These are phyloP conservation scores for Phaeodactylum tricornutum DNA, from an alignment of 108 stramenopile genomes.

Conservation along the genomic window DNA sequence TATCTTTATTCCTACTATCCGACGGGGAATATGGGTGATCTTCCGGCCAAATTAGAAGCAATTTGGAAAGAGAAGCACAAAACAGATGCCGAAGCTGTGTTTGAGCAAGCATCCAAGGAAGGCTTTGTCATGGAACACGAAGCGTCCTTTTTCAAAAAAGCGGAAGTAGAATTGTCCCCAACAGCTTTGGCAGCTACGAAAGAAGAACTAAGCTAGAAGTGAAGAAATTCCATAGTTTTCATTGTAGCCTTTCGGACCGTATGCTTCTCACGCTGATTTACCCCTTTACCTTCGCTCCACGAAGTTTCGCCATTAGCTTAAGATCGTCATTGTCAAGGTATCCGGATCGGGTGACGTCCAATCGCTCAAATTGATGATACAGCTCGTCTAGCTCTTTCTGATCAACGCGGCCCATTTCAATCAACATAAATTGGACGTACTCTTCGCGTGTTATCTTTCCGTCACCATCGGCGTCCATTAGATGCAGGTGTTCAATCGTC, in stretches of 20 bases:
- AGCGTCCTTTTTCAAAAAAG: conserved; percentile 80
- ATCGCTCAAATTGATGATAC: conserved; percentile 29
- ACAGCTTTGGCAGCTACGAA: not conserved
- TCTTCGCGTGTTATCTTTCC: conserved; percentile 39
- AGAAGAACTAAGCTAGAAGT: too few relatives aligned
- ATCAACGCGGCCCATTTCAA: conserved; percentile 53
- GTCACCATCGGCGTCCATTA: conserved; percentile 37
- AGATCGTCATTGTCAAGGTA: conserved; percentile 47
- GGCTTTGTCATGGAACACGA: conserved; percentile 35
- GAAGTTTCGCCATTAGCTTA: too few relatives aligned
- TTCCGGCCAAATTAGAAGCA: conserved; percentile 47
- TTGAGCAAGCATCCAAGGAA: conserved; percentile 41
- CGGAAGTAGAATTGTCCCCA: conserved; percentile 18
- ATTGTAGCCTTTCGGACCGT: too few relatives aligned
- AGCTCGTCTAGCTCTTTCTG: conserved; percentile 34
- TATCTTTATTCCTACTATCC: conserved; percentile 84
- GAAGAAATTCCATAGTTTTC: too few relatives aligned
- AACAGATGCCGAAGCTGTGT: conserved; percentile 59
- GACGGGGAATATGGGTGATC: conserved; percentile 69
- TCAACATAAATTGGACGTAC: conserved; percentile 51
- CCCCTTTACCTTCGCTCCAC: too few relatives aligned
- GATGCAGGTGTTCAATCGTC: conserved; percentile 24
- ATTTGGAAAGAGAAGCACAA: conserved; percentile 60
- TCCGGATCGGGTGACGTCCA: conserved; percentile 37
- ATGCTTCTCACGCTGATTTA: too few relatives aligned